Conservation (phyloP, 1,139 yeast species). For the Candida dubliniensis region DNA sequence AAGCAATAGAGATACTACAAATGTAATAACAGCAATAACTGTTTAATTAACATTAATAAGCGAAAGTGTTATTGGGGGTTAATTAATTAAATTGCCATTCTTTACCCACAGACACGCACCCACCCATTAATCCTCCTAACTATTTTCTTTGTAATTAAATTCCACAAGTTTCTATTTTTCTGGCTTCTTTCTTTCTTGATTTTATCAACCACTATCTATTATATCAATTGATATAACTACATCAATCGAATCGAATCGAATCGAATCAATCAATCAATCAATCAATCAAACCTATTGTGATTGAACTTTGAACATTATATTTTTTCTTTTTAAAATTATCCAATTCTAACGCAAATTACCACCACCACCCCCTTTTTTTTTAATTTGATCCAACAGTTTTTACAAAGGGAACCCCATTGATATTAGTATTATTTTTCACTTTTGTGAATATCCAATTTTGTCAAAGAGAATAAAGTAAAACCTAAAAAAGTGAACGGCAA, state of each 20-base stretch:
- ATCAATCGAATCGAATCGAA: background rate
- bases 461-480: background rate
- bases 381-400: background rate
- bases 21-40: no score
- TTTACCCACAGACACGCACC: no score
- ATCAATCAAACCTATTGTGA: background rate
- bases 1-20: no score
- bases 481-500: slow-evolving; percentile 7
- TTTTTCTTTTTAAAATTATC: background rate
- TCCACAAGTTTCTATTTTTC: background rate
- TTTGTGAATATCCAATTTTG: background rate
- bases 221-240: background rate
- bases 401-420: background rate
- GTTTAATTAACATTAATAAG: no score
- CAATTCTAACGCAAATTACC: background rate
- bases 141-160: background rate
- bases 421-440: no score
- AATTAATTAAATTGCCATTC: no score
- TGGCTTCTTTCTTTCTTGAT: background rate
- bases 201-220: background rate
- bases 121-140: no score
- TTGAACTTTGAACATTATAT: background rate
- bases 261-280: background rate
- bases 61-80: no score
- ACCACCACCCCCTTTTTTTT: background rate